A percentile compares a stretch with the other conserved stretches of the same genome.
phyloP scores from a whole-genome alignment of 139 green algal species.

The Trebouxia sp. region DNA sequence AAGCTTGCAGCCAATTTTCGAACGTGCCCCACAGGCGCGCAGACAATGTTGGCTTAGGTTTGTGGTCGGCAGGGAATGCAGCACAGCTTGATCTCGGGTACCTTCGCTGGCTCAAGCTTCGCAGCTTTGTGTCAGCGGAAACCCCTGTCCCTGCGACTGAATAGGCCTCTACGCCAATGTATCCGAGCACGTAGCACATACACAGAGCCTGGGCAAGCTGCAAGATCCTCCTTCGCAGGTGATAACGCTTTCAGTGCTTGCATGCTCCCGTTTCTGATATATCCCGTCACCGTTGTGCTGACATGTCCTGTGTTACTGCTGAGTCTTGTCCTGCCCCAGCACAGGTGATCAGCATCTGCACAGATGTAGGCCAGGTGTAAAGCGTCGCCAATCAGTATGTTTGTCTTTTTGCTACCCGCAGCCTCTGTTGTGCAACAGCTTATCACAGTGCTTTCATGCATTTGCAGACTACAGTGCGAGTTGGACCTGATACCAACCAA shows the following conservation, averaged over 20 bases:
- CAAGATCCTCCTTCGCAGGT: too few relatives aligned
- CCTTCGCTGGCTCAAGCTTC: not conserved
- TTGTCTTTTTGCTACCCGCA: not conserved
- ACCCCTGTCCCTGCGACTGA: too few relatives aligned
- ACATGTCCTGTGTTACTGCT: not conserved
- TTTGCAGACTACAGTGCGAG: not conserved
- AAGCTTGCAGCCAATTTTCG: too few relatives aligned
- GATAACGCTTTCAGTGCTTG: too few relatives aligned
- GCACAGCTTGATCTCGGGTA: not conserved
- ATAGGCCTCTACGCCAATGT: too few relatives aligned
- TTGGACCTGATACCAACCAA: too few relatives aligned
- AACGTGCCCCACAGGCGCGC: too few relatives aligned
- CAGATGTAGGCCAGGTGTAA: not conserved
- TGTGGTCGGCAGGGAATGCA: not conserved
- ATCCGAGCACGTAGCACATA: too few relatives aligned
- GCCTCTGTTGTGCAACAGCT: not conserved
- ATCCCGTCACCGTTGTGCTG: too few relatives aligned
- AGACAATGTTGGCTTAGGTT: too few relatives aligned
- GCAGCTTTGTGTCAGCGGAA: not conserved
- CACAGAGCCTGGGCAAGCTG: too few relatives aligned
- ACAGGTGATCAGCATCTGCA: not conserved
- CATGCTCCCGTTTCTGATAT: too few relatives aligned
- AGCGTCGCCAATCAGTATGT: not conserved
- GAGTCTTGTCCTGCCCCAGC: not conserved
- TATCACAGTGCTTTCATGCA: not conserved